Base-by-base conservation (phyloP, 1,284 basidiomycete species). In the Vanrija pseudolonga region DNA sequence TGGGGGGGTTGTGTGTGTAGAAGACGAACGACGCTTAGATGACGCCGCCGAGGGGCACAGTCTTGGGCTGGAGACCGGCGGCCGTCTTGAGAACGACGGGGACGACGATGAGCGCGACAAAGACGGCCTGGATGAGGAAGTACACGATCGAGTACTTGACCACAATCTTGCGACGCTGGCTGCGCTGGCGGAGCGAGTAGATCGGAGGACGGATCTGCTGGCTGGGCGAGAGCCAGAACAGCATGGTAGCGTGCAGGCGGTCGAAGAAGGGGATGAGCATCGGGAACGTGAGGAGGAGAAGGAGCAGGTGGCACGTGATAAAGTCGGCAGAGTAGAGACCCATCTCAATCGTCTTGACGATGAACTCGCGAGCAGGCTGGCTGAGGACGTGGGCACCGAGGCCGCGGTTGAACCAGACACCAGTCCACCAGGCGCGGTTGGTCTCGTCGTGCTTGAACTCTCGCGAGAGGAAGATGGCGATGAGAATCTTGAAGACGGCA, bases 401-500 rank as follows among this genome's bases (percentile, higher is more conserved):
- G 4, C 90, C 91, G 47, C 92, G 87, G 52, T 91, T 91, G 73
- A 93, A 94, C 92, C 92, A 96, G 63, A 89, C 85, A 69, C 93
- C 69, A 58, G 91, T 94, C 93, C 93, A 97, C 92, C 92, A 97
- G 9, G 92, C 92, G 32, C 91, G 83, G 78, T 96, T 97, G 19
- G 90, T 93, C 79, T 96, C 92, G 72, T 97, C 93, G 69, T 95
- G 90, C 79, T 96, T 96, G 83, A 95, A 94, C 77, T 97, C 93
- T 62, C 93, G 86, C 32, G 90, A 89, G 41, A 97, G 80, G 83
- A 94, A 90, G 52, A 94, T 86, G 1, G 92, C 81, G 65, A 97
- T 96, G 60, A 95, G 79, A 55, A 92, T 81, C 80, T 97, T 97
- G 83, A 92, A 87, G 62, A 96, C 78, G 23, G 88, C 88, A 55